A percentile compares a stretch with the other conserved stretches of the same genome.
Evolutionary conservation across 148 eudicot species (phyloP).

Genomic region (Cornus controversa): DNA sequence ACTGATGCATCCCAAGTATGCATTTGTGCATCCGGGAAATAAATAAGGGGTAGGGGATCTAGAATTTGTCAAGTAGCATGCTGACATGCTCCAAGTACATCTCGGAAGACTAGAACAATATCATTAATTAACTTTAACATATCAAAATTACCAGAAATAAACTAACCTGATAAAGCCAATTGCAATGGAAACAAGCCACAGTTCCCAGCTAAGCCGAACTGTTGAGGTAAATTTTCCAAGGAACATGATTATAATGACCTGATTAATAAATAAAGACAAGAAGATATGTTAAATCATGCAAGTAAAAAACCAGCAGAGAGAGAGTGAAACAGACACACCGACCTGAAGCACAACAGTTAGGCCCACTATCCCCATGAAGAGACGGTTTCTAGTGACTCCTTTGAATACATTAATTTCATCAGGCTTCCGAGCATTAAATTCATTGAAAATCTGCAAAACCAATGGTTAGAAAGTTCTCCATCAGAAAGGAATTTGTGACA

Average conservation of each 20-base stretch:
- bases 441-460: conserved; percentile 68
- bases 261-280: conserved; percentile 8
- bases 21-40: too few species aligned
- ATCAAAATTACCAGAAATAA: not conserved
- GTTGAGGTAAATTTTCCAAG: conserved; percentile 83
- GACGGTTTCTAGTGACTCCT: conserved; percentile 64
- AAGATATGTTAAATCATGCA: not conserved
- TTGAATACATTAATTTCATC: conserved; percentile 79
- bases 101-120: too few species aligned
- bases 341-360: conserved; percentile 79
- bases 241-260: conserved; percentile 77
- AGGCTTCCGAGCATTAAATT: conserved; percentile 95
- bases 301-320: not conserved
- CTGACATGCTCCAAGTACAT: too few species aligned
- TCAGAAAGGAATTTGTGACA: too few species aligned
- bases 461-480: not conserved
- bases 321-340: conserved; percentile 14
- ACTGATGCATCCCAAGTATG: too few species aligned
- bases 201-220: conserved; percentile 70
- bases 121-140: too few species aligned
- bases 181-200: conserved; percentile 73
- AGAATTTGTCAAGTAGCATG: too few species aligned
- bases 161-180: conserved; percentile 75
- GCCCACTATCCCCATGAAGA: conserved; percentile 77
- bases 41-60: too few species aligned